Conservation (phyloP, 352 stramenopile genomes). For the Phytophthora ramorum region DNA sequence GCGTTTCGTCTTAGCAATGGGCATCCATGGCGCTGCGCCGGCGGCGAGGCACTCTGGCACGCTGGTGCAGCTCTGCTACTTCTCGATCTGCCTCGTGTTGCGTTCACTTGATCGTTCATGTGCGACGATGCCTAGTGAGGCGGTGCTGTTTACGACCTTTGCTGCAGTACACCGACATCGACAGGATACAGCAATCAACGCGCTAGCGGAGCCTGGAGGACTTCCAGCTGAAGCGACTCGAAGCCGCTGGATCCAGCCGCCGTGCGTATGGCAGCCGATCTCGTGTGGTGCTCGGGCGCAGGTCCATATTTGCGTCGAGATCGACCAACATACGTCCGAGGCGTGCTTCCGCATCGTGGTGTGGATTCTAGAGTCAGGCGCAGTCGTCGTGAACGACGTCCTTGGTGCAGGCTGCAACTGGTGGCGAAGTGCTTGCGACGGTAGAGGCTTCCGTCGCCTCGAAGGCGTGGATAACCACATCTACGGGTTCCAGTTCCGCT, state of each 20-base stretch:
- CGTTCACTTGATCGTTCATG: conserved; percentile 6
- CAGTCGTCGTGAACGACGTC: conserved; percentile 62
- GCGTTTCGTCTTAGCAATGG: conserved; percentile 23
- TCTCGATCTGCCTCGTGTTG: conserved; percentile 17
- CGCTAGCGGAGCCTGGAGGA: background rate
- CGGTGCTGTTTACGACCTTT: conserved; percentile 34
- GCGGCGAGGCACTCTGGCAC: conserved; percentile 3
- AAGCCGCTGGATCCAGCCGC: background rate
- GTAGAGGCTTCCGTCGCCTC: conserved; percentile 52
- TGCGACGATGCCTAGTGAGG: conserved; percentile 24
- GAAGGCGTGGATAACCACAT: conserved; percentile 41
- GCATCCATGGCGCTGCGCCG: background rate
- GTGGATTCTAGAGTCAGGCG: conserved; percentile 64
- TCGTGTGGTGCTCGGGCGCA: conserved; percentile 56
- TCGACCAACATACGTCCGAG: conserved; percentile 33
- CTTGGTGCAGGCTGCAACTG: conserved; percentile 50
- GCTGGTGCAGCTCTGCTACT: conserved; percentile 12
- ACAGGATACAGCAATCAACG: background rate
- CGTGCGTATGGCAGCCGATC: conserved; percentile 44
- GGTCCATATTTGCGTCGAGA: conserved; percentile 63
- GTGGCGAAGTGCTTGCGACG: conserved; percentile 32
- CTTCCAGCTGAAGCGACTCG: conserved; percentile 1
- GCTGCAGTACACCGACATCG: conserved; percentile 29
- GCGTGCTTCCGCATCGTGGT: conserved; percentile 59
- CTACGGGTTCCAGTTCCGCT: conserved; percentile 62